Evolutionary conservation across 1,139 yeast genomes (phyloP).

Genomic region (Geotrichum reessii): DNA sequence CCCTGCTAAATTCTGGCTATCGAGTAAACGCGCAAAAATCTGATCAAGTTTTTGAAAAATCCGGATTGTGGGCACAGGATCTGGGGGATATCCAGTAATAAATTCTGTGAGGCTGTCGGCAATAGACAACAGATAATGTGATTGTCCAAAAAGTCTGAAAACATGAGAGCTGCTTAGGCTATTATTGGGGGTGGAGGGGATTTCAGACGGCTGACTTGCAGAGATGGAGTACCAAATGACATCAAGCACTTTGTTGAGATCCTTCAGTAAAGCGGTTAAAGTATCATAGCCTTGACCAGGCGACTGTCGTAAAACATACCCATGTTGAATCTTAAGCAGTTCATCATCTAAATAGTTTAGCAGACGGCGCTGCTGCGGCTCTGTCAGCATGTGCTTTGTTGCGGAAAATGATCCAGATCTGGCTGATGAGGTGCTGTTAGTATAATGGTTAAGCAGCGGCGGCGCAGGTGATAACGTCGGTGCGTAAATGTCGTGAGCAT

Average conservation of each 20-base stretch:
- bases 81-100: constrained; percentile 24
- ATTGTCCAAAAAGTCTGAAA: constrained; percentile 46
- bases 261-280: constrained; percentile 42
- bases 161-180: neutral
- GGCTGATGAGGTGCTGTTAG: neutral
- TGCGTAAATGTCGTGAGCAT: constrained; percentile 5
- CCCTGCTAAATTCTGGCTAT: constrained; percentile 1
- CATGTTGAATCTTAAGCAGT: constrained; percentile 12
- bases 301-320: constrained; percentile 18
- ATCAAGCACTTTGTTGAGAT: constrained; percentile 45
- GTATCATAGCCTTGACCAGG: constrained; percentile 34
- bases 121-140: constrained; percentile 53
- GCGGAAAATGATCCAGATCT: constrained; percentile 5
- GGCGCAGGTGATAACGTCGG: constrained; percentile 17
- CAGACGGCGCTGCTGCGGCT: constrained; percentile 13
- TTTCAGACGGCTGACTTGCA: constrained; percentile 19
- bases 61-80: constrained; percentile 8
- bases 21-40: constrained; percentile 24
- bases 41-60: constrained; percentile 25
- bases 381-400: constrained; percentile 15
- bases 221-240: constrained; percentile 54
- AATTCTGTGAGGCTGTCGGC: constrained; percentile 64
- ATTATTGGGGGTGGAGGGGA: neutral
- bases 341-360: constrained; percentile 12
- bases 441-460: neutral